Percentiles rank a stretch among this genome's conserved stretches.
phyloP scores from a whole-genome alignment of 345 rosid genomes.

The Zanthoxylum bungeanum region DNA sequence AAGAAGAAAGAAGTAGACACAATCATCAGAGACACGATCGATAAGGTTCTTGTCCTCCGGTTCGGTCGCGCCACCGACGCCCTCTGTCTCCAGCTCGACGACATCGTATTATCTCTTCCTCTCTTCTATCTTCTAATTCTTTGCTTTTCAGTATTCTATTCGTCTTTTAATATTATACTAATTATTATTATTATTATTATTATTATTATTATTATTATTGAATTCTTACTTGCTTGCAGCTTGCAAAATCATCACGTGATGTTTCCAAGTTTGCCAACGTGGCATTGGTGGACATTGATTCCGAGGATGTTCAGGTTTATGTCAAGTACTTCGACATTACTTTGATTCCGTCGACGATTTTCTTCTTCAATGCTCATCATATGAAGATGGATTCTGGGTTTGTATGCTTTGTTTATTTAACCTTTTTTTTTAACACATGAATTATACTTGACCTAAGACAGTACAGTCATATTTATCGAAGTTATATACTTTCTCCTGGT shows the following conservation, averaged over 20 bases:
- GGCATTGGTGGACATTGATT: conserved; percentile 69
- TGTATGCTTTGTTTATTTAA: background rate
- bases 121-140: background rate
- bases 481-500: background rate
- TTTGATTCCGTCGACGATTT: conserved; percentile 66
- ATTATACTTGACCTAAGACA: background rate
- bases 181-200: background rate
- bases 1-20: conserved; percentile 76
- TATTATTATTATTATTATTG: background rate
- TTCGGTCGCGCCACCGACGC: conserved; percentile 70
- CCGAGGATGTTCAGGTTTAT: conserved; percentile 75
- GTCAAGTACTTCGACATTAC: conserved; percentile 81
- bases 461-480: background rate
- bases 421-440: too few relatives aligned
- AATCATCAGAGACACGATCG: conserved; percentile 70
- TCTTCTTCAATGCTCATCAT: conserved; percentile 94
- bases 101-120: conserved; percentile 32
- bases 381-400: conserved; percentile 98
- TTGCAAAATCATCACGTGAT: conserved; percentile 68
- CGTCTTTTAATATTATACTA: background rate
- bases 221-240: conserved; percentile 25
- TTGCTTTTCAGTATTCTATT: background rate
- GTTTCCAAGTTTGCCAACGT: conserved; percentile 64
- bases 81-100: conserved; percentile 71
- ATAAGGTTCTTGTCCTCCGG: conserved; percentile 87